Percentiles rank a stretch among this genome's conserved stretches.
phyloP scores from a whole-genome alignment of 305 asterid species.

The Fraxinus paxiana region DNA sequence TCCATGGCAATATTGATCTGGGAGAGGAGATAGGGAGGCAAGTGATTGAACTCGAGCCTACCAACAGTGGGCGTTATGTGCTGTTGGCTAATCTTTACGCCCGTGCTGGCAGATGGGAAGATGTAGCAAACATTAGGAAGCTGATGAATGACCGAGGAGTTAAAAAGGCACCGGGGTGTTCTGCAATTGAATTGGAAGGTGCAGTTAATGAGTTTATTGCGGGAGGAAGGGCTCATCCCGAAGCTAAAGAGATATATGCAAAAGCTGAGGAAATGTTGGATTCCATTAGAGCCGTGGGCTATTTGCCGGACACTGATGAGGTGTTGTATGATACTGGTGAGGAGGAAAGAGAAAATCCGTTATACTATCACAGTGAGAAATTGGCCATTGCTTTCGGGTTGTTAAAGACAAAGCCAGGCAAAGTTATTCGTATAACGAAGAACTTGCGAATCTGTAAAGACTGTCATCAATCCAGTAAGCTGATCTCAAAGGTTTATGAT shows the following conservation, averaged over 20 bases:
- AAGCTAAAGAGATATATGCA: slow-evolving; percentile 45
- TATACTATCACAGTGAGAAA: slow-evolving; percentile 58
- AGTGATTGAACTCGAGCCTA: slow-evolving; percentile 56
- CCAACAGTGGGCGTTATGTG: slow-evolving; percentile 58
- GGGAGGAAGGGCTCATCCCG: slow-evolving; percentile 50
- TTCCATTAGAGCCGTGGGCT: slow-evolving; percentile 40
- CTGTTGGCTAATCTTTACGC: slow-evolving; percentile 60
- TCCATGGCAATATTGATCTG: slow-evolving; percentile 47
- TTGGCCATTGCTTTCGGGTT: slow-evolving; percentile 61
- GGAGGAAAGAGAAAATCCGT: slow-evolving; percentile 52
- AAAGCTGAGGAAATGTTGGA: slow-evolving; percentile 53
- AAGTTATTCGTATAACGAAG: slow-evolving; percentile 51
- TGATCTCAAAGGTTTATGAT: slow-evolving; percentile 45
- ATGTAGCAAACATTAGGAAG: slow-evolving; percentile 50
- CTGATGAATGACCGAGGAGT: slow-evolving; percentile 68
- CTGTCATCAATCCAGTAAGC: slow-evolving; percentile 55
- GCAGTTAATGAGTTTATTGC: slow-evolving; percentile 52
- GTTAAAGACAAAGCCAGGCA: slow-evolving; percentile 48
- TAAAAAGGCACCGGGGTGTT: slow-evolving; percentile 54
- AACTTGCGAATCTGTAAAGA: slow-evolving; percentile 60
- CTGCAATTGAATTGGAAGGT: slow-evolving; percentile 49
- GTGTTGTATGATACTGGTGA: slow-evolving; percentile 30
- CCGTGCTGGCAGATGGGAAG: slow-evolving; percentile 57
- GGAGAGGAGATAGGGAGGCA: slow-evolving; percentile 54
- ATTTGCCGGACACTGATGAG: slow-evolving; percentile 39